phyloP scores from a whole-genome alignment of 2,329 filamentous ascomycete species.

The Nemania sp. region DNA sequence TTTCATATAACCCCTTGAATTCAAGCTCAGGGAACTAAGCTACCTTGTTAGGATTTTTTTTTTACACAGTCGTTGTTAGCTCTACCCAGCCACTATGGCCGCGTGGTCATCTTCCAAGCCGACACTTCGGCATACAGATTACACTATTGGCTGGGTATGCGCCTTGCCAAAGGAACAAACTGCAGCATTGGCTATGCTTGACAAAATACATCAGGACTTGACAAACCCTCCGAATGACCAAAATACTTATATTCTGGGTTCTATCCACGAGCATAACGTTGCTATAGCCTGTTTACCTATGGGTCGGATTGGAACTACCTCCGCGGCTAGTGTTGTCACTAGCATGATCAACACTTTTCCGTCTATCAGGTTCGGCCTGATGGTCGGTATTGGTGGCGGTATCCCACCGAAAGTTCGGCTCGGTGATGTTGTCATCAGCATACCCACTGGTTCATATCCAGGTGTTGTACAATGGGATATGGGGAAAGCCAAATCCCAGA shows the following conservation, averaged over 20 bases:
- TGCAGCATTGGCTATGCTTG: slow-evolving; percentile 5
- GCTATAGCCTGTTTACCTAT: slow-evolving; percentile 31
- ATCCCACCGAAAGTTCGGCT: slow-evolving; percentile 29
- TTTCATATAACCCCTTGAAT: no score
- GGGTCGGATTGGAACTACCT: slow-evolving; percentile 39
- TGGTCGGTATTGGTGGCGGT: slow-evolving; percentile 49
- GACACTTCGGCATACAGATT: no score
- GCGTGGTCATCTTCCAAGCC: no score
- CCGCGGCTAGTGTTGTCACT: slow-evolving; percentile 39
- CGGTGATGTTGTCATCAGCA: slow-evolving; percentile 35
- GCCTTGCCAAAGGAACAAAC: slow-evolving; percentile 1
- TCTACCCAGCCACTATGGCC: no score
- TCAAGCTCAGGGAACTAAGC: no score
- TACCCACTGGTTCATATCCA: slow-evolving; percentile 16
- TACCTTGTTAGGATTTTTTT: no score
- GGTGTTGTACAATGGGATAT: slow-evolving; percentile 35
- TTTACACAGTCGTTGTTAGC: no score
- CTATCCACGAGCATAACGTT: slow-evolving; percentile 28
- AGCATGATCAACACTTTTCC: slow-evolving; percentile 40
- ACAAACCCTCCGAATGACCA: slow-evolving; percentile 6
- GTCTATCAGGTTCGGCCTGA: slow-evolving; percentile 43
- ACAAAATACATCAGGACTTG: not conserved
- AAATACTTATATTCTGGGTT: slow-evolving; percentile 31
- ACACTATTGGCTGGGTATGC: slow-evolving; percentile 10
- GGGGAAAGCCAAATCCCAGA: slow-evolving; percentile 24